These are phyloP conservation scores for Colletotrichum sp. DNA, from an alignment of 2,329 filamentous ascomycete species.

Conservation along the genomic window DNA sequence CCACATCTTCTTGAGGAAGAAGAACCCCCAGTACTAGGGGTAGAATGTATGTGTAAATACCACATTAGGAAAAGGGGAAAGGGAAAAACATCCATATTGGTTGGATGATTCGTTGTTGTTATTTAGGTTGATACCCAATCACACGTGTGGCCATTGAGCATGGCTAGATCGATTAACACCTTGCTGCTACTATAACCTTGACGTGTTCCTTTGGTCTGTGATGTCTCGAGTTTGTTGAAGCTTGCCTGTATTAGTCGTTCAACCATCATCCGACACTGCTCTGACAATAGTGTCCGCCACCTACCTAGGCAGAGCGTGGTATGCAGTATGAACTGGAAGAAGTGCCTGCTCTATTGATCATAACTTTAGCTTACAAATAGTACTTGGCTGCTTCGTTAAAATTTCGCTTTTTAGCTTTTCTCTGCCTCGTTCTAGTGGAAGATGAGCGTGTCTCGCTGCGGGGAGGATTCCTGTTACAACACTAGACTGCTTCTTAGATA, in stretches of 20 bases:
- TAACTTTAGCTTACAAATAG: rapidly evolving
- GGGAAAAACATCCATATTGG: neutral
- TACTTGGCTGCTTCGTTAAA: neutral
- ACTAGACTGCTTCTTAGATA: neutral
- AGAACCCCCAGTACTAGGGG: neutral
- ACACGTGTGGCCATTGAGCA: neutral
- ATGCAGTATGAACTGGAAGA: neutral
- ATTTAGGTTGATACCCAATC: neutral
- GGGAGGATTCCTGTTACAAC: neutral
- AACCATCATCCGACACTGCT: neutral
- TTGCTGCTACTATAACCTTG: neutral
- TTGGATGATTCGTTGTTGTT: neutral
- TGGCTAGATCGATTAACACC: neutral
- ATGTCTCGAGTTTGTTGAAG: neutral
- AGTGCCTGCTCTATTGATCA: neutral
- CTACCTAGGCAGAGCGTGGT: neutral
- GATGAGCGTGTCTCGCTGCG: neutral
- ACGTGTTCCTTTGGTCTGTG: neutral
- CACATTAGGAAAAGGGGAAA: neutral
- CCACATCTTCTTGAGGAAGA: neutral
- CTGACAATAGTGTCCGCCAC: neutral
- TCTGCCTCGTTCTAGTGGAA: neutral
- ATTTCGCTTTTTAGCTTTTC: neutral
- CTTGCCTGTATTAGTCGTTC: neutral
- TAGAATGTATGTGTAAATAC: neutral